Base-by-base conservation (phyloP, 2,329 filamentous ascomycete species). In the Phaeoacremonium minimum region DNA sequence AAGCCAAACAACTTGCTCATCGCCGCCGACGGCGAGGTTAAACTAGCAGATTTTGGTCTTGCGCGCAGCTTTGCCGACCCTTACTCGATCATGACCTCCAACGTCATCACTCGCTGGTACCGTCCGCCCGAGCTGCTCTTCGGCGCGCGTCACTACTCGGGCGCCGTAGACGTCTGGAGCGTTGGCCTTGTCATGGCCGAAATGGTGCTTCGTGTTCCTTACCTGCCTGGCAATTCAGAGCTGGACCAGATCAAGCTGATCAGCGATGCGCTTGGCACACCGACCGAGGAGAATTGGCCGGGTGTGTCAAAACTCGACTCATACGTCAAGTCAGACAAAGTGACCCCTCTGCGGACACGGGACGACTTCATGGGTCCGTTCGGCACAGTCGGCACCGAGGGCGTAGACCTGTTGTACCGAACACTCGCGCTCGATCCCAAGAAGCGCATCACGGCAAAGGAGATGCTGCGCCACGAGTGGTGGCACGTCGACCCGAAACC, bases 1-100 rank as follows among this genome's bases (percentile, higher is more conserved):
- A 98, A 98, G 66, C 91, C 91, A 32, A 97, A 97, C 76, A 98
- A 98, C 67, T 69, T 97, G 63, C 74, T 98, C 41, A 95, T 98
- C 51, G 89, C 89, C 15, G 85, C 87, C 29, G 87, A 95, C 56
- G 91, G 93, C 33, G 87, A 91, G 54, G 80, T 98, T 55, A 97
- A 97, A 61, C 78, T 98, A 34, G 93, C 91, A 22, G 93, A 98
- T 83, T 98, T 98, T 52, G 93, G 93, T 73, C 80, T 98, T 20
- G 93, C 93, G 6, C 75, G 93, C 44, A 79, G 75, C 42, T 96
- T 96, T 58, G 84, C 88, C 7, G 93, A 98, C 58, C 91, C 93
- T 0, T 87, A 89, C 52, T 71, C 80, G 37, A 75, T 75, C 49
- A 98, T 98, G 93, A 96, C 91, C 2, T 81, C 83, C 53, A 89